Base-by-base conservation (phyloP, 139 green algal genomes). In the Limnomonas spitsbergensis region DNA sequence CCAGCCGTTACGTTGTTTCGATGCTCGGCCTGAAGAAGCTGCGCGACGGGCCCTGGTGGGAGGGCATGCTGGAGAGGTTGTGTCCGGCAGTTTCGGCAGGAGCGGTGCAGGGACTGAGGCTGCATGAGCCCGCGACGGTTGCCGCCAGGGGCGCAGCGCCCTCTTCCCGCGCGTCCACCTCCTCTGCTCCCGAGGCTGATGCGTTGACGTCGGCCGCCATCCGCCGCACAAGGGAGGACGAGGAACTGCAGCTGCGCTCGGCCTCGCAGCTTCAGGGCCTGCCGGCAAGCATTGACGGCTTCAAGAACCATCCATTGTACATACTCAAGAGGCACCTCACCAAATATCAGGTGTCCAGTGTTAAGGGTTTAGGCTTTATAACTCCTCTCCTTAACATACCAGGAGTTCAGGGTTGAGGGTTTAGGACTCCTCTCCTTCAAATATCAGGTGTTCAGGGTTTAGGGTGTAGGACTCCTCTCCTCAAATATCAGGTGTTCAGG, bases 261-360 rank as follows among this genome's bases (percentile, higher is more conserved):
- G 53, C 82, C 39, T 31, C 9, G 3, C 32, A 54, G 4, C 35
- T 83, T 54, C 4, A 24, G n/a, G 80, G 69, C 2, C 40, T 92
- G 38, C 93, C 93, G 39, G 92, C 75, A 53, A 94, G 87, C 4
- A 86, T 96, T 0, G 90, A 94, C 26, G 92, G 82, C 56, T 96
- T 96, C 87, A 93, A 90, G 84, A 73, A 6, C 0, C 91, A 95
- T 80, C 82, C 86, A 4, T 6, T 86, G 53, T 97, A 90, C 74
- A 77, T 96, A 32, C 87, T 97, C 39, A 73, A 95, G 69, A 82
- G 93, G 2, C 93, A 97, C 84, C 90, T 97, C 36, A 73, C 40
- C 61, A 91, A 91, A 69, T 94, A 97, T 76, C 73, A 94, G 84
- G 88, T 89, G 56, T 35, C n/a, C n/a, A n/a, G n/a, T n/a, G n/a